Base-by-base conservation (phyloP, 108 stramenopile genomes). In the Cyclotella sp. region DNA sequence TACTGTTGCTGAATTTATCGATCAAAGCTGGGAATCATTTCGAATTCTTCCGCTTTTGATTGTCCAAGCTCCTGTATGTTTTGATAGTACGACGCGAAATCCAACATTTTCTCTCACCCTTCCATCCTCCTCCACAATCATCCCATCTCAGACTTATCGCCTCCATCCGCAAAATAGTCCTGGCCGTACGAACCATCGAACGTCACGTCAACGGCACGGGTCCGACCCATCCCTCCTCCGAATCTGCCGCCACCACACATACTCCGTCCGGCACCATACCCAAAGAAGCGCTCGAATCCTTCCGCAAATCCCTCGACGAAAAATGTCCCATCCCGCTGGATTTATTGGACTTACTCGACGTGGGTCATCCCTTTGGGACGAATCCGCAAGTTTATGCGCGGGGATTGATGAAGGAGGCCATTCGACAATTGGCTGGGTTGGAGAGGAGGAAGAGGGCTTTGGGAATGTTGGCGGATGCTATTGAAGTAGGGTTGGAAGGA, bases 361-460 rank as follows among this genome's bases (percentile, higher is more conserved):
- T 87, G 58, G 85, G 84, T 21, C 60, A 73, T 54, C 63, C 66
- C 11, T 78, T 78, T 71, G 90, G 91, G 12, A 61, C 91, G 51
- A 91, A 95, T 81, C 93, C 93, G 12, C 90, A 91, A 63, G 87
- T 88, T 49, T 95, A 92, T 86, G 84, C 91, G 6, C 74, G 90
- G 40, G 91, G 89, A 14, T 77, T 95, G 60, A 79, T 95, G 41
- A 77, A 77, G 13, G 90, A 90, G 63, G 83, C 88, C 0, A 30
- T 92, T 49, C 85, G 91, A 52, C 91, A 95, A 81, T 58, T 95
- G 60, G 83, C 82, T 59, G 90, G 90, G 5, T 59, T 95, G 68
- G 84, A 88, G 30, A 78, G 93, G 30, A 57, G 93, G 64, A 95
- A 92, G 60, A 54, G 89, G 55, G 90, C 89, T 3, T 73, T 95